A percentile compares a stretch with the other conserved stretches of the same genome.
Conservation (phyloP, 805 yeast genomes). For the Citeromyces nyonsensis region DNA sequence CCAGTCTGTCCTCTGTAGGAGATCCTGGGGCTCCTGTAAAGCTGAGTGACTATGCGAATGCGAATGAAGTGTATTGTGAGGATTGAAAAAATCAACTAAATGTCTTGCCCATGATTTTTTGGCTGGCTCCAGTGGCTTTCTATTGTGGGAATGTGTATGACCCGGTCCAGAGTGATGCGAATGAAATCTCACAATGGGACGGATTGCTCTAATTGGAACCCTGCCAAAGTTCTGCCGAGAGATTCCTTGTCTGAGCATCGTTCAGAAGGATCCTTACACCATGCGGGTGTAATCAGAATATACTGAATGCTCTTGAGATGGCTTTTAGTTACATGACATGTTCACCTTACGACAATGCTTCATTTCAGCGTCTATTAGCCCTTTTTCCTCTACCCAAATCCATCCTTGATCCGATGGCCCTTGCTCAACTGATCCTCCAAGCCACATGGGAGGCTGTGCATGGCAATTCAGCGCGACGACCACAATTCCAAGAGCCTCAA, state of each 20-base stretch:
- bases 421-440: too few species aligned
- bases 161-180: not conserved
- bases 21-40: slow-evolving; percentile 1
- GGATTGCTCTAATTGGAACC: not conserved
- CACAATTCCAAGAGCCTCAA: too few species aligned
- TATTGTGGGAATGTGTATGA: not conserved
- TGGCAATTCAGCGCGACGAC: too few species aligned
- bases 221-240: not conserved
- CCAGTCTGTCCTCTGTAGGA: slow-evolving; percentile 5
- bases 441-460: too few species aligned
- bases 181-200: not conserved
- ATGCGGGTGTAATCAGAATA: not conserved
- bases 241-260: not conserved
- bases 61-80: slow-evolving; percentile 8
- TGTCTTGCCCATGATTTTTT: slow-evolving; percentile 3
- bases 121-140: not conserved
- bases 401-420: too few species aligned
- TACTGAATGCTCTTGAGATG: not conserved
- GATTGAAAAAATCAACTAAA: slow-evolving; percentile 17
- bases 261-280: not conserved
- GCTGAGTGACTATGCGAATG: slow-evolving; percentile 6
- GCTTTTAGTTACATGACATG: too few species aligned
- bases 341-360: too few species aligned
- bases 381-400: too few species aligned
- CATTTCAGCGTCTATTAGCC: too few species aligned